phyloP scores from a whole-genome alignment of 2,329 filamentous ascomycete species.

The Neonectria coccinea region DNA sequence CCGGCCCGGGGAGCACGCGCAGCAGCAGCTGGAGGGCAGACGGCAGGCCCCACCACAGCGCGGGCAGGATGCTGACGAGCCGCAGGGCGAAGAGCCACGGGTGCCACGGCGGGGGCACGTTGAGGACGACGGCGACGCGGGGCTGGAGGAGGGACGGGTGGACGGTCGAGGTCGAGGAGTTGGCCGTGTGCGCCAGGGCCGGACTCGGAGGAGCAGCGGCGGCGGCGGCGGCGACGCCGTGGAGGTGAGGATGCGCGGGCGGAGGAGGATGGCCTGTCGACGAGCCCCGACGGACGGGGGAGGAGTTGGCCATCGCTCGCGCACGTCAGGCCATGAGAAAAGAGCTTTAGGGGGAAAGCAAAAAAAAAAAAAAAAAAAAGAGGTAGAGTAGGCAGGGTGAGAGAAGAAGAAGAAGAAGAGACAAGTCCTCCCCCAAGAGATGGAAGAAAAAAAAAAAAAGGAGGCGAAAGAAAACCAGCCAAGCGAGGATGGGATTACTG shows the following conservation, averaged over 20 bases:
- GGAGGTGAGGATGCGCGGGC: conserved; percentile 4
- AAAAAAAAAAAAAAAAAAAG: conserved; percentile 5
- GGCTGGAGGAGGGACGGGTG: conserved; percentile 72
- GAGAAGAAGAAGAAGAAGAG: background rate
- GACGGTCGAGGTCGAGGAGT: conserved; percentile 25
- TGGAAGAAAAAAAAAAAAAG: background rate
- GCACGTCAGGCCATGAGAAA: conserved; percentile 42
- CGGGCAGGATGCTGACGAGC: conserved; percentile 77
- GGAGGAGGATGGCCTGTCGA: conserved; percentile 41
- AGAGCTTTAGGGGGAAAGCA: background rate
- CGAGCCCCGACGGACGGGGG: conserved; percentile 43
- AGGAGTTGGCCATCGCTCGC: conserved; percentile 44
- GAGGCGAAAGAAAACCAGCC: background rate
- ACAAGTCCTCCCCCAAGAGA: too few relatives aligned
- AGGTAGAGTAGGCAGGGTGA: background rate
- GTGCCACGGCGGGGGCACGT: conserved; percentile 79
- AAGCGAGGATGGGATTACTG: conserved; percentile 2
- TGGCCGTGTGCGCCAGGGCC: conserved; percentile 4
- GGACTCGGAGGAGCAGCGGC: background rate
- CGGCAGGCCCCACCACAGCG: conserved; percentile 77
- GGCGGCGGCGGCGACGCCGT: too few relatives aligned
- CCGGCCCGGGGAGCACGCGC: conserved; percentile 63
- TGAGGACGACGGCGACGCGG: conserved; percentile 81
- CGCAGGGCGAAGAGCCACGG: conserved; percentile 78
- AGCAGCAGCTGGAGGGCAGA: conserved; percentile 76